These are phyloP conservation scores for Eucalyptus paniculata DNA, from an alignment of 345 rosid species.

Conservation along the genomic window DNA sequence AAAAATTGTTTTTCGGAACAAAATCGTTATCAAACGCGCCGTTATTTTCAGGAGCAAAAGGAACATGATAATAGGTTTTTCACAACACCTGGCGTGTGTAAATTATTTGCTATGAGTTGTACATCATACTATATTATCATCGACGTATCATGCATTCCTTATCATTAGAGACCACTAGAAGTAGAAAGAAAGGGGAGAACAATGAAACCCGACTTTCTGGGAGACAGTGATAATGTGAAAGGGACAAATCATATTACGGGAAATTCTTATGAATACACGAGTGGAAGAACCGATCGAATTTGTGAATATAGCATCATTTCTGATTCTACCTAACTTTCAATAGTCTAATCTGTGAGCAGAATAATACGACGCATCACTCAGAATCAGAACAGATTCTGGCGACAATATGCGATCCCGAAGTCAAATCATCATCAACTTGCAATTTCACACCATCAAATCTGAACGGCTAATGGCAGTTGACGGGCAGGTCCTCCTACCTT, in stretches of 20 bases:
- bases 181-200: not conserved
- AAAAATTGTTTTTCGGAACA: accelerated
- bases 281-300: not conserved
- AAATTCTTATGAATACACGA: not conserved
- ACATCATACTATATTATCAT: not conserved
- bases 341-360: not conserved
- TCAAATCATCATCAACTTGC: not conserved
- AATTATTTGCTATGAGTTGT: not conserved
- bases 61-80: not conserved
- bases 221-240: not conserved
- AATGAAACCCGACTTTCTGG: not conserved
- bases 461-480: not conserved
- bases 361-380: not conserved
- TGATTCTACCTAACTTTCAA: not conserved
- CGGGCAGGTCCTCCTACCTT: not conserved
- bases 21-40: too few species aligned
- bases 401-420: not conserved
- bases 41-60: not conserved
- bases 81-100: not conserved
- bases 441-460: not conserved
- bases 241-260: not conserved
- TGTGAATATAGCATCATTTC: not conserved
- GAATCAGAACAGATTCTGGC: not conserved
- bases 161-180: not conserved
- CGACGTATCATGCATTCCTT: not conserved